These are phyloP conservation scores for Rhizoclosmatium globosum DNA, from an alignment of 192 early-diverging fungal genomes.

Conservation along the genomic window DNA sequence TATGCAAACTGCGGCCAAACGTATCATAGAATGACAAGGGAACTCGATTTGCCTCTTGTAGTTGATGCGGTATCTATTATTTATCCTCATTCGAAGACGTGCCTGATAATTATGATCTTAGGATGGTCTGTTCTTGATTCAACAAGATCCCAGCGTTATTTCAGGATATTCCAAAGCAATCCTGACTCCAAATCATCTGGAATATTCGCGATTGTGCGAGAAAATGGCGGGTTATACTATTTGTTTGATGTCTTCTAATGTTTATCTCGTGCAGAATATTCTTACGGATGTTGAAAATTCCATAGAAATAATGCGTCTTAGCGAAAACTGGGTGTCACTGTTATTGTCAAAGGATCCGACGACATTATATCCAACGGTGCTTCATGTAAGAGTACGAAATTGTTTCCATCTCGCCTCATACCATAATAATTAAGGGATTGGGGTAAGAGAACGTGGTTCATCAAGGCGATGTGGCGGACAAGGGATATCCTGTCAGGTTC, in stretches of 20 bases:
- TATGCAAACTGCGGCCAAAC: slow-evolving; percentile 71
- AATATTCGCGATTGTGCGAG: slow-evolving; percentile 31
- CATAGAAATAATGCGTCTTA: slow-evolving; percentile 45
- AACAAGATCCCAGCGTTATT: slow-evolving; percentile 74
- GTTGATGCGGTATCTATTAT: slow-evolving; percentile 81
- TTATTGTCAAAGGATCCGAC: slow-evolving; percentile 79
- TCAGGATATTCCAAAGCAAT: slow-evolving; percentile 64
- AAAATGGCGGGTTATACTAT: slow-evolving; percentile 10
- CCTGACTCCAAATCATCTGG: slow-evolving; percentile 31
- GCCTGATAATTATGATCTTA: slow-evolving; percentile 29
- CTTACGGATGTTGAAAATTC: too few species aligned
- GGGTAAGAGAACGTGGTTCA: slow-evolving; percentile 11
- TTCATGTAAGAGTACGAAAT: slow-evolving; percentile 44
- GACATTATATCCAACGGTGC: slow-evolving; percentile 84
- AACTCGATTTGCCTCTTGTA: slow-evolving; percentile 74
- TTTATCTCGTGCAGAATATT: too few species aligned
- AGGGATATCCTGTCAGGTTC: slow-evolving; percentile 92
- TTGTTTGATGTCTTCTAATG: too few species aligned
- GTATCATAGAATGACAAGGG: slow-evolving; percentile 74
- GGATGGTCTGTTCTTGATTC: slow-evolving; percentile 85
- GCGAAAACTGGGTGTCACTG: slow-evolving; percentile 77
- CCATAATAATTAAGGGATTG: background rate
- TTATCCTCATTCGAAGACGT: background rate
- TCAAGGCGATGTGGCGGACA: slow-evolving; percentile 93
- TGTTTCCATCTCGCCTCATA: background rate